Evolutionary conservation across 495 filamentous ascomycete genomes (phyloP).

Genomic region (Parmelia sp.): DNA sequence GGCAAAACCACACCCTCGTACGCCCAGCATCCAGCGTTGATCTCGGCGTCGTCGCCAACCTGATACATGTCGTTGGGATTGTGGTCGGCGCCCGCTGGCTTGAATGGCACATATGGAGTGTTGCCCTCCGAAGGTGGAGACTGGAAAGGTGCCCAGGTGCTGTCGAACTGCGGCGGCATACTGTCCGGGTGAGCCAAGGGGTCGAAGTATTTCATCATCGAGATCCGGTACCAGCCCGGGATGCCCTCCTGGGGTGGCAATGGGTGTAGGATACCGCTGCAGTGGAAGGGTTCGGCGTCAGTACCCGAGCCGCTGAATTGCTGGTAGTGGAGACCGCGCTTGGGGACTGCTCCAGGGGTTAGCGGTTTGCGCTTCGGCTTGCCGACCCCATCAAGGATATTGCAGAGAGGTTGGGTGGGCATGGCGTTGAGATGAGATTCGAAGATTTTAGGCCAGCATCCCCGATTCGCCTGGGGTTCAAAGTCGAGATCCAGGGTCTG

Average conservation of each 20-base stretch:
- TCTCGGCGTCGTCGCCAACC: conserved; percentile 14
- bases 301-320: conserved; percentile 21
- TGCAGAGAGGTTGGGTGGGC: conserved; percentile 15
- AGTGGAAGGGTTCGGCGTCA: conserved; percentile 19
- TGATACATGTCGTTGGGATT: conserved; percentile 1
- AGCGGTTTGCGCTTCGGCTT: background rate
- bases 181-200: background rate
- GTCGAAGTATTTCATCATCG: conserved; percentile 34
- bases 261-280: conserved; percentile 22
- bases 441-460: conserved; percentile 18
- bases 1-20: conserved; percentile 50
- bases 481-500: conserved; percentile 24
- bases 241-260: conserved; percentile 30
- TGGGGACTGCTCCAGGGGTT: background rate
- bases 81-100: background rate
- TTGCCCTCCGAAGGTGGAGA: background rate
- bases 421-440: conserved; percentile 21
- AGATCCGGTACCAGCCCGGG: conserved; percentile 40
- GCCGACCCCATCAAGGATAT: background rate
- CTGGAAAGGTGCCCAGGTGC: background rate
- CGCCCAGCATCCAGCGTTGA: conserved; percentile 27
- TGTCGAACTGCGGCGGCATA: conserved; percentile 5
- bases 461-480: background rate
- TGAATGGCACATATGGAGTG: background rate
- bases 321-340: conserved; percentile 19